Base-by-base conservation (phyloP, 2,329 filamentous ascomycete species). In the Dothideomycetidae sp. region DNA sequence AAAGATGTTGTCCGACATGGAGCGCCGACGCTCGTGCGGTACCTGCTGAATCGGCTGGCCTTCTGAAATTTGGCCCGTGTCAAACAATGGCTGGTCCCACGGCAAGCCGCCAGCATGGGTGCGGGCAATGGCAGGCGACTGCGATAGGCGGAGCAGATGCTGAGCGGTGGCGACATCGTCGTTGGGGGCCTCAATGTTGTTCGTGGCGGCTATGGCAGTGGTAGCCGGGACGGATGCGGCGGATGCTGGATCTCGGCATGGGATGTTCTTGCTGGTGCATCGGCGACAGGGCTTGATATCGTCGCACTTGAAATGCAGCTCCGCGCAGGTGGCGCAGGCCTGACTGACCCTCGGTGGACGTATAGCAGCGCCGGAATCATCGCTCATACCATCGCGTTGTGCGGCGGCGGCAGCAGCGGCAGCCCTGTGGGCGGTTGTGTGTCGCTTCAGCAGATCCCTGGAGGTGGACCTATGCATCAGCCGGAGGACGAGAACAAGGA, bases 231-330 rank as follows among this genome's bases (percentile, higher is more conserved):
- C 31, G n/a, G n/a, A n/a, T n/a, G n/a, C n/a, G n/a, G n/a, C n/a
- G n/a, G n/a, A n/a, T n/a, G n/a, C n/a, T 48, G 46, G 54, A 40
- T 50, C 55, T 40, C 55, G 54, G 39, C 67, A 71, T 4, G 51
- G 45, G 13, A 69, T 59, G 44, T 59, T 59, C 44, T 65, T 67
- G 46, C 65, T 65, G 29, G 53, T 58, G 50, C 67, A 71, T 31
- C 67, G 56, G 43, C 57, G 63, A 47, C 67, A 71, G 5, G 67
- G 67, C 51, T 70, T 70, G n/a, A n/a, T n/a, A n/a, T n/a, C n/a
- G n/a, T n/a, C n/a, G n/a, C n/a, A n/a, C n/a, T n/a, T n/a, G n/a
- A n/a, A n/a, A n/a, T 71, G 67, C 2, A 64, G 61, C 14, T 60
- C 56, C 14, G 67, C 66, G 43, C 67, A 70, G 4, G 63, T 57